Conservation (phyloP, 768 basidiomycete species). For the Boletus reticulatus region DNA sequence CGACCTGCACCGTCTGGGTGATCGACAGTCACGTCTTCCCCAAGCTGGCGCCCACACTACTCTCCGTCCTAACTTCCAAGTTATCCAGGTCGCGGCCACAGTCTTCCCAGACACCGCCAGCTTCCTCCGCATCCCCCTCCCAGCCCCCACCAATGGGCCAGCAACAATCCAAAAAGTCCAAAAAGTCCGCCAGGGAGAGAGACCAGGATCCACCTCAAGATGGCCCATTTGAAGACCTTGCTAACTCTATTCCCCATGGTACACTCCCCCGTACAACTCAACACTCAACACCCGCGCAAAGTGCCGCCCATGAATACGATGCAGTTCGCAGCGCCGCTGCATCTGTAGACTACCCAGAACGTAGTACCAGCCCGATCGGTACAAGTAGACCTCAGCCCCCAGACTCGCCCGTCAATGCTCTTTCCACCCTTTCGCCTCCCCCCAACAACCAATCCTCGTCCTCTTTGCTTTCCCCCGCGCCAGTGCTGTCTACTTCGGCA, state of each 20-base stretch:
- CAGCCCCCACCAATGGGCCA: conserved; percentile 69
- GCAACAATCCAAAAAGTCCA: conserved; percentile 79
- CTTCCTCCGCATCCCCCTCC: conserved; percentile 37
- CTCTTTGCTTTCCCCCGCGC: conserved; percentile 33
- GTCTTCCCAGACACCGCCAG: conserved; percentile 69
- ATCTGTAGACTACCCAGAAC: conserved; percentile 32
- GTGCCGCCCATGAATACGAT: conserved; percentile 35
- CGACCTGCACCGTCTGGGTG: conserved; percentile 27
- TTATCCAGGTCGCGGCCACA: conserved; percentile 68
- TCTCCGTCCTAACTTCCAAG: conserved; percentile 72
- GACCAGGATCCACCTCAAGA: conserved; percentile 52
- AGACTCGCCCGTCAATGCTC: conserved; percentile 28
- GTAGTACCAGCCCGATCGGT: conserved; percentile 37
- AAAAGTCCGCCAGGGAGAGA: conserved; percentile 69
- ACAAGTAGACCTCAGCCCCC: conserved; percentile 37
- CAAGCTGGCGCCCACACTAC: conserved; percentile 81
- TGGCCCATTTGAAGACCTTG: conserved; percentile 39
- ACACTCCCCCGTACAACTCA: conserved; percentile 46
- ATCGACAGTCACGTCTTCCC: conserved; percentile 27
- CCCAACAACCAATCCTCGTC: conserved; percentile 39
- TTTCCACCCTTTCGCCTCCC: conserved; percentile 38
- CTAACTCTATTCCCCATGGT: conserved; percentile 36
- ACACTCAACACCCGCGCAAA: conserved; percentile 39
- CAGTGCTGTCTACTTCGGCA: conserved; percentile 10
- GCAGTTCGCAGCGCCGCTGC: conserved; percentile 33